A percentile compares a stretch with the other conserved stretches of the same genome.
These are phyloP conservation scores for Fonsecaea monophora DNA, from an alignment of 2,329 filamentous ascomycete species.

Conservation along the genomic window DNA sequence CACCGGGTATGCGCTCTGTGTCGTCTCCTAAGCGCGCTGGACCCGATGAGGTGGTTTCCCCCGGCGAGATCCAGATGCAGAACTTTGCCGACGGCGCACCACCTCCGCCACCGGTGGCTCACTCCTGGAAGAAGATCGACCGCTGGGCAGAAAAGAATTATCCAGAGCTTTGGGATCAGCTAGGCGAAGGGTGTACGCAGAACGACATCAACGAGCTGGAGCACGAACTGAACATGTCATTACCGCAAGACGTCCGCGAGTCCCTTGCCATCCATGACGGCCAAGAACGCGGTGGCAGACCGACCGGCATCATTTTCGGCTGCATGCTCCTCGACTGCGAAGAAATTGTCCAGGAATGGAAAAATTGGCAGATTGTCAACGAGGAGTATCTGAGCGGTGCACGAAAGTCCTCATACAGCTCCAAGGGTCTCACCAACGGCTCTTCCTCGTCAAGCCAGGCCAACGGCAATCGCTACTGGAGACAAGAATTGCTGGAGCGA, in stretches of 20 bases:
- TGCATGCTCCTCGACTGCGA: constrained; percentile 97
- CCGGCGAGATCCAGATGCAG: constrained; percentile 93
- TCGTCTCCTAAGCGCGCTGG: constrained; percentile 37
- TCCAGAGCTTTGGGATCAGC: constrained; percentile 88
- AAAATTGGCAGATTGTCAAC: constrained; percentile 93
- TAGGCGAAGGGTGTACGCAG: constrained; percentile 87
- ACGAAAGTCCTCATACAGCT: constrained; percentile 65
- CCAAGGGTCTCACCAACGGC: constrained; percentile 72
- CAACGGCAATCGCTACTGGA: constrained; percentile 68
- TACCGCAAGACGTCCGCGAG: constrained; percentile 91
- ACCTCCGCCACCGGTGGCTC: constrained; percentile 82
- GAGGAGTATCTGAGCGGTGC: constrained; percentile 77
- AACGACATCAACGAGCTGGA: constrained; percentile 98
- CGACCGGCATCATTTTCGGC: constrained; percentile 91
- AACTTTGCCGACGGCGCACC: constrained; percentile 90
- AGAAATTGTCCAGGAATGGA: constrained; percentile 97
- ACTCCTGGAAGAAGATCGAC: constrained; percentile 95
- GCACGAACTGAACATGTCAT: constrained; percentile 90
- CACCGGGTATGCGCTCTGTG: constrained; percentile 84
- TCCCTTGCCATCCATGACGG: constrained; percentile 91
- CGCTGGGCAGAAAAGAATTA: constrained; percentile 94
- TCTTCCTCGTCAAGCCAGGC: constrained; percentile 65
- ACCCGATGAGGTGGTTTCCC: constrained; percentile 56
- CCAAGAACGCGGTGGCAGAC: constrained; percentile 90
- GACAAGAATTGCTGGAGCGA: constrained; percentile 79